phyloP scores from a whole-genome alignment of 208 protist genomes.

The Trypanosomatidae sp. region DNA sequence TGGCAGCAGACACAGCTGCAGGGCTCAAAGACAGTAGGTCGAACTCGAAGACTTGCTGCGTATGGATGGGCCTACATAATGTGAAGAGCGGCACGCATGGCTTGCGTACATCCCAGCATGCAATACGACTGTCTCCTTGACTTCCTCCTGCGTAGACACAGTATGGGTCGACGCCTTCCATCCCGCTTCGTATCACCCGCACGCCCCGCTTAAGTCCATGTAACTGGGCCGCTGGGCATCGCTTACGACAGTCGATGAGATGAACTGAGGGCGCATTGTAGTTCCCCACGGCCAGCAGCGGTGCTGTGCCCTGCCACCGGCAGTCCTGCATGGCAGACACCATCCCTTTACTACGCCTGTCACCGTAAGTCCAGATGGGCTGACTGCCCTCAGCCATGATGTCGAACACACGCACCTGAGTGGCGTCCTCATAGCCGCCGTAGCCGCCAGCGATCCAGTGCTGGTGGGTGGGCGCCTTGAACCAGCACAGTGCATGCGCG shows the following conservation, averaged over 20 bases:
- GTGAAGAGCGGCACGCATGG: constrained; percentile 29
- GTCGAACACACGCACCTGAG: constrained; percentile 75
- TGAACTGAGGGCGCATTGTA: constrained; percentile 55
- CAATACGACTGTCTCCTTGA: constrained; percentile 45
- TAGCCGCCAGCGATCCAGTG: constrained; percentile 63
- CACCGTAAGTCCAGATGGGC: constrained; percentile 45
- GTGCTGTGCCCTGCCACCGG: constrained; percentile 10
- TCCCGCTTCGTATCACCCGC: constrained; percentile 25
- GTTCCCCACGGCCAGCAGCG: constrained; percentile 51
- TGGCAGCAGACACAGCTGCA: not conserved
- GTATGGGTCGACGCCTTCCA: constrained; percentile 21
- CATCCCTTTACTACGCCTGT: constrained; percentile 5
- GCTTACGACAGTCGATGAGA: constrained; percentile 56
- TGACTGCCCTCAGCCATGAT: constrained; percentile 47
- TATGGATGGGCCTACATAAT: constrained; percentile 31
- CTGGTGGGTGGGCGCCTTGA: constrained; percentile 7
- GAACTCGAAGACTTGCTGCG: constrained; percentile 57
- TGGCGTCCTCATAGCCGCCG: constrained; percentile 58
- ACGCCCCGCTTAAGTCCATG: constrained; percentile 20
- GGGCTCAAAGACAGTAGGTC: constrained; percentile 20
- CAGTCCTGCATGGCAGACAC: constrained; percentile 46
- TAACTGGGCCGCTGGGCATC: constrained; percentile 49
- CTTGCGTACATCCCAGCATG: constrained; percentile 69
- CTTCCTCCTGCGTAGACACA: constrained; percentile 24
- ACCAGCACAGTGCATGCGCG: constrained; percentile 52